Evolutionary conservation across 2,329 filamentous ascomycete species (phyloP), one percentile per base, ranked within the genome.

Genomic region (Periconia sp.): DNA sequence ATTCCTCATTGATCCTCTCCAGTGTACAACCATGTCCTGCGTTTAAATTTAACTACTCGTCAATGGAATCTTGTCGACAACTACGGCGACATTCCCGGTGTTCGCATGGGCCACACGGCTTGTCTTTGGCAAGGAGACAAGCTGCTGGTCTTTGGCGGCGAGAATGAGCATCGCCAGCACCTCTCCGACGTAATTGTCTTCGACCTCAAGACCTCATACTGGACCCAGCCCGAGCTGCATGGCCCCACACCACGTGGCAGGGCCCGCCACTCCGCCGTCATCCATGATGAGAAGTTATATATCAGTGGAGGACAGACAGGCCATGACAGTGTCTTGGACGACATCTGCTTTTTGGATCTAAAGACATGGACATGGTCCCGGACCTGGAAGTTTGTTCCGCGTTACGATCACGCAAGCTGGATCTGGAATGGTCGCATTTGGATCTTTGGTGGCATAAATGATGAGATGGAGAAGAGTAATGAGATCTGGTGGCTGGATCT

Each of bases 291-390:
- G 73, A 97, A 96, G 66, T 78, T 99, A 7, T 99, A 96, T 66
- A 87, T 99, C 48, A 86, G 95, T 46, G 94, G 94, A 43, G 94
- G 94, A n/a, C 89, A 97, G 58, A 95, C 91, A 4, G 92, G 92
- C 2, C 88, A 92, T 55, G 91, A 94, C 55, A 96, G 90, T 64
- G 92, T 97, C 17, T 78, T 97, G 35, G 92, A 97, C 66, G 94
- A 99, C 65, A 90, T 99, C 36, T 96, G 91, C 74, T 99, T 95
- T 64, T 81, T 99, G 35, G 94, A 99, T 66, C 78, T 99, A 33
- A 96, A 95, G 75, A 97, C 94, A 2, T 96, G 90, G 79, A 96
- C 92, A 1, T 99, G 94, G 94, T 97, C 92, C 42, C 85, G 90
- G 43, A 86, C 90, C 28, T 99, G 94, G 94, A 88, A 87, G 48